Evolutionary conservation across 495 filamentous ascomycete species (phyloP).

Genomic region (Penicillium egyptiacum): DNA sequence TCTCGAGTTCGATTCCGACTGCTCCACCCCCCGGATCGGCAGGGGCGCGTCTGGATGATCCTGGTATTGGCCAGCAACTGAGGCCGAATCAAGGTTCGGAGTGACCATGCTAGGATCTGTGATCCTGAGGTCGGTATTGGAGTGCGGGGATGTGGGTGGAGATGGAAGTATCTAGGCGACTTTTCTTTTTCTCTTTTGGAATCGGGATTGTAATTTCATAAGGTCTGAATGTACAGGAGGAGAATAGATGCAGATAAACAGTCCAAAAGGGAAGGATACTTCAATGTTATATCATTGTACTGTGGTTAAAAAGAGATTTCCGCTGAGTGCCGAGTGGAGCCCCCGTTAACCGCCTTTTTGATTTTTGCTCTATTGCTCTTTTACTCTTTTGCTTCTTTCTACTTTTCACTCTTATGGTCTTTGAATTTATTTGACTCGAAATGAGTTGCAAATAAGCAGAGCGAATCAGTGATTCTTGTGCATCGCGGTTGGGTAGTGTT

Average conservation of each 20-base stretch:
- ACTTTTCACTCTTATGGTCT: neutral
- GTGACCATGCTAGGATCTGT: neutral
- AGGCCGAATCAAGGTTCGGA: neutral
- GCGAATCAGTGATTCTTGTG: too few species aligned
- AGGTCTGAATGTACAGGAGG: neutral
- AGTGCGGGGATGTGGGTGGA: conserved; percentile 11
- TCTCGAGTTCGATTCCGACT: neutral
- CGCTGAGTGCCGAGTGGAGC: neutral
- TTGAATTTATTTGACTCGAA: neutral
- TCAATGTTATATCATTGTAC: neutral
- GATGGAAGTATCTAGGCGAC: neutral
- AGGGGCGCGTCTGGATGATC: conserved; percentile 31
- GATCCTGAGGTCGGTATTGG: conserved; percentile 16
- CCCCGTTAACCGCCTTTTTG: neutral
- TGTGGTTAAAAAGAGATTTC: conserved; percentile 3
- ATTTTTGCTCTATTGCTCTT: neutral
- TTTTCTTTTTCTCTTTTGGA: neutral
- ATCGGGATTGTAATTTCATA: neutral
- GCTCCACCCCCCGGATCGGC: conserved; percentile 7
- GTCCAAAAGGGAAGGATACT: neutral
- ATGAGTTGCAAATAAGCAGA: neutral
- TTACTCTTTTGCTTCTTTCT: neutral
- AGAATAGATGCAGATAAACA: neutral
- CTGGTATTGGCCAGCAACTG: conserved; percentile 1
- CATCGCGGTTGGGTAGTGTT: too few species aligned